Evolutionary conservation across 139 green algal species (phyloP).

Genomic region (Diplosphaera chodatii): DNA sequence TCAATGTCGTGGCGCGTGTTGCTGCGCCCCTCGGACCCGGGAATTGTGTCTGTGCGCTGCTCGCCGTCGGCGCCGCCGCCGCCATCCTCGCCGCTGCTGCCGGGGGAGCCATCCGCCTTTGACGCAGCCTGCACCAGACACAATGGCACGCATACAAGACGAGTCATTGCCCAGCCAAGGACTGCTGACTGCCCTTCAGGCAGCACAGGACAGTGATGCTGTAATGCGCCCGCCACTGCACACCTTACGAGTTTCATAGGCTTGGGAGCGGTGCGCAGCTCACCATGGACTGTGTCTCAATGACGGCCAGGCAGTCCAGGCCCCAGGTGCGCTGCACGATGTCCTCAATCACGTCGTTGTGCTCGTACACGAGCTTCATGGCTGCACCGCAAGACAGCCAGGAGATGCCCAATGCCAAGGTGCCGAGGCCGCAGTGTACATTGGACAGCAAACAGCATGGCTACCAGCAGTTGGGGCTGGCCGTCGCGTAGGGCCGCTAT

Average conservation of each 20-base stretch:
- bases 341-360: conserved; percentile 15
- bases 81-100: not conserved
- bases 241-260: too few relatives aligned
- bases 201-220: too few relatives aligned
- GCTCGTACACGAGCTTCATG: conserved; percentile 28
- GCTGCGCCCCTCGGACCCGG: not conserved
- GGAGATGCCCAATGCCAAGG: too few relatives aligned
- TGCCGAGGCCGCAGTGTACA: too few relatives aligned
- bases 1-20: not conserved
- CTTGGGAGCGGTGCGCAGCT: not conserved
- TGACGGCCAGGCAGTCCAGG: not conserved
- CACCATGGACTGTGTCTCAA: not conserved
- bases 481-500: too few relatives aligned
- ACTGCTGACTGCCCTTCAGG: too few relatives aligned
- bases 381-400: not conserved
- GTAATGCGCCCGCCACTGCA: too few relatives aligned
- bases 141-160: too few relatives aligned
- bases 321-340: conserved; percentile 1
- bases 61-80: too few relatives aligned
- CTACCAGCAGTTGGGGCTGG: too few relatives aligned
- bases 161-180: too few relatives aligned
- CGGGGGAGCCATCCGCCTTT: not conserved
- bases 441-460: too few relatives aligned
- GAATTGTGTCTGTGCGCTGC: not conserved
- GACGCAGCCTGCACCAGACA: not conserved